Base-by-base conservation (phyloP, 2,329 filamentous ascomycete species). In the Aureobasidium sp. region DNA sequence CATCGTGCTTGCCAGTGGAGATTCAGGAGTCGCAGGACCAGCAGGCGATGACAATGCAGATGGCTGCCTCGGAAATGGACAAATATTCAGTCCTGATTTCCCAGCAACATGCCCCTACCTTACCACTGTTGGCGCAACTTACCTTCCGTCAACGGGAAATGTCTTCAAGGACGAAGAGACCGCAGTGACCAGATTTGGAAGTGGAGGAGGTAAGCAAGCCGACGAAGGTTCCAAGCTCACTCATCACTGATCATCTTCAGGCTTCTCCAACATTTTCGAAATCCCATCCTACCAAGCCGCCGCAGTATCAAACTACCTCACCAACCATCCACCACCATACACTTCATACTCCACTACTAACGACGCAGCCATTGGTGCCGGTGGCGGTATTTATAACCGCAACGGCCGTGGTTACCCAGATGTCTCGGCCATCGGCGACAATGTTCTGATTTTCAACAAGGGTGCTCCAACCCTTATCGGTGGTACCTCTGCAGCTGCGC, bases 1-100 rank as follows among this genome's bases (percentile, higher is more conserved):
- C 1, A 77, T 88, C 12, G 73, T 88, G 34, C 83, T 84, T 64
- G 80, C 83, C 17, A 82, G 81, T 15, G 87, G 87, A 5, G 86
- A 90, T 67, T 73, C 74, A 20, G 84, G 84, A 32, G 78, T 84
- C 17, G 81, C 71, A 74, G 77, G 65, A 78, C 81, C 2, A 80
- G 81, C 8, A 81, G 66, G 73, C 70, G 67, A 75, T 69, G 64
- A 69, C 5, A 70, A 66, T 2, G 64, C 64, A 68, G 73, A 70
- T 50, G 74, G 74, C 17, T 80, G 77, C 67, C 72, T 75, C 64
- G 75, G 75, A 55, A 78, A 77, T 67, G 76, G 73, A 1, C 76
- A 75, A 5, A 73, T 73, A 5, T 79, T 80, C 67, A 66, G 75
- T 26, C 77, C 78, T 13, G 72, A 73, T 26, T 79, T 80, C 68